Base-by-base conservation (phyloP, 2,329 filamentous ascomycete species). In the Talaromyces sp. region DNA sequence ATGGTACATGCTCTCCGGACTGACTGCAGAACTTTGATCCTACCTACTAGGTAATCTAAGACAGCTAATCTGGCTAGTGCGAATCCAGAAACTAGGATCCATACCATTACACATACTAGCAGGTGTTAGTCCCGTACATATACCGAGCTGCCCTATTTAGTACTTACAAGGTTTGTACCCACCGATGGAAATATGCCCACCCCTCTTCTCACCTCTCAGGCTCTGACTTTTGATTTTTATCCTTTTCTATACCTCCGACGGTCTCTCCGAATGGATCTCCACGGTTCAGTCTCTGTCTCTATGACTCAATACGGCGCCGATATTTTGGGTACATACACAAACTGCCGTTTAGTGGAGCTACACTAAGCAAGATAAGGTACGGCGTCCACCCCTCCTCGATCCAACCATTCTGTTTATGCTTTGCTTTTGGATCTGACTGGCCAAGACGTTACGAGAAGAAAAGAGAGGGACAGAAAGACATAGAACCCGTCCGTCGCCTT, bases 331-430 rank as follows among this genome's bases (percentile, higher is more conserved):
- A 60, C 25, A 51, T 22, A 61, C 22, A 61, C 36, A 51, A 17
- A 15, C 31, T 61, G 60, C 60, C 47, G 60, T 53, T 53, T 51
- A 54, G 60, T 62, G 60, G 60, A 62, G 60, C 59, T 54, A 62
- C 34, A 54, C 60, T 62, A 54, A 43, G 15, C 47, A 54, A 51
- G 59, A 54, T 54, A 62, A 62, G 59, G 31, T 61, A n/a, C 27
- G n/a, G n/a, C 43, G 47, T 17, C 19, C 34, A 29, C 58, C 58
- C 58, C 40, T 60, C 58, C 38, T n/a, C 17, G 11, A n/a, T 54
- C 29, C 53, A 56, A 38, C 53, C 31, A 56, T 38, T 56, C 11
- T 7, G 6, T 19, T 5, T 15, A 56, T 38, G 5, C 29, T 13
- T 22, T 36, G n/a, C 31, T 36, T 36, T 36, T 22, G 53, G 5